Evolutionary conservation across 1,139 yeast species (phyloP).

Genomic region (Candida sojae): DNA sequence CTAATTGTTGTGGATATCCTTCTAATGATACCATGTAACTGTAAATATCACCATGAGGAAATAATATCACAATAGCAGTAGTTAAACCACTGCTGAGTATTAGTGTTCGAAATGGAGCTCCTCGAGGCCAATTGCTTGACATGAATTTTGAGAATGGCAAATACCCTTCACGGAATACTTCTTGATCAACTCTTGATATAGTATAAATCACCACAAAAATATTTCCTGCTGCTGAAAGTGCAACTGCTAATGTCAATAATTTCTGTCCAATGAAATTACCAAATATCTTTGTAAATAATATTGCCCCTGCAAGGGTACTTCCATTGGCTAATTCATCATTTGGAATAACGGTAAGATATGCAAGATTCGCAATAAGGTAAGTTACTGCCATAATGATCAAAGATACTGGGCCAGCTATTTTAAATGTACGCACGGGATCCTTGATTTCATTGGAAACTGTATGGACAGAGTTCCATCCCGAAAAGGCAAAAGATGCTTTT

Average conservation of each 20-base stretch:
- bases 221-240: slow-evolving; percentile 62
- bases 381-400: slow-evolving; percentile 49
- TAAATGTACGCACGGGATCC: slow-evolving; percentile 57
- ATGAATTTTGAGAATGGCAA: slow-evolving; percentile 53
- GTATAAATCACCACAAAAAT: slow-evolving; percentile 63
- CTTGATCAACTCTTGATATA: slow-evolving; percentile 63
- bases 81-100: slow-evolving; percentile 37
- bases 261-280: slow-evolving; percentile 55
- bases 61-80: slow-evolving; percentile 51
- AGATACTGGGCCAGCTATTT: slow-evolving; percentile 62
- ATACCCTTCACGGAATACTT: slow-evolving; percentile 63
- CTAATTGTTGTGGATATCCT: slow-evolving; percentile 65
- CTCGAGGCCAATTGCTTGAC: slow-evolving; percentile 59
- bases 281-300: slow-evolving; percentile 55
- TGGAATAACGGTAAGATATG: slow-evolving; percentile 57
- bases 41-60: slow-evolving; percentile 80
- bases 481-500: slow-evolving; percentile 59
- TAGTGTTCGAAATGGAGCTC: slow-evolving; percentile 56
- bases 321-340: slow-evolving; percentile 53
- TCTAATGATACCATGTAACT: slow-evolving; percentile 73
- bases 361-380: slow-evolving; percentile 55
- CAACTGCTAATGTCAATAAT: slow-evolving; percentile 56
- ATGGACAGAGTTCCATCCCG: slow-evolving; percentile 69
- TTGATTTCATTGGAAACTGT: slow-evolving; percentile 62
- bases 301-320: slow-evolving; percentile 61